phyloP scores from a whole-genome alignment of 208 protist species.

The Novymonas esmeraldas region DNA sequence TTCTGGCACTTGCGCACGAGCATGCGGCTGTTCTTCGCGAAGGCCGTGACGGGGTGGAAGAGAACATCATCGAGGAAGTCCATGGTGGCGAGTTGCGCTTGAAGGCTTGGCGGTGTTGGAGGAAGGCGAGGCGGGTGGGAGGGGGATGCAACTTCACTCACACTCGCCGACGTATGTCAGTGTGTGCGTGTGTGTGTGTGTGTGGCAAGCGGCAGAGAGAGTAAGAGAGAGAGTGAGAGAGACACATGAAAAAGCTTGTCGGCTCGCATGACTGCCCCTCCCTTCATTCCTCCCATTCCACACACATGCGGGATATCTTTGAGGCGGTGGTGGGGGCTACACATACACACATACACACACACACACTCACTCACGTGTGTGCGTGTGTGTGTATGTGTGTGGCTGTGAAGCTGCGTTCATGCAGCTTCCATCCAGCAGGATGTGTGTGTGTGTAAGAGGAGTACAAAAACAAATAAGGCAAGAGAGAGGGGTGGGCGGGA shows the following conservation, averaged over 20 bases:
- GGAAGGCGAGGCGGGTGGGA: neutral
- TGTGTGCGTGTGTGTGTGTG: too few species aligned
- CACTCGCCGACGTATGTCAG: too few species aligned
- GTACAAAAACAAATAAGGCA: slow-evolving; percentile 6
- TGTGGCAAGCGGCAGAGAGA: neutral
- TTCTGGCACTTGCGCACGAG: slow-evolving; percentile 92
- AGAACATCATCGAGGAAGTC: slow-evolving; percentile 86
- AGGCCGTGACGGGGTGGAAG: slow-evolving; percentile 77
- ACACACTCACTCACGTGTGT: neutral
- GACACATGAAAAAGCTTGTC: neutral
- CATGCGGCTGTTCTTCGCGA: slow-evolving; percentile 89
- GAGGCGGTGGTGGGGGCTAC: too few species aligned
- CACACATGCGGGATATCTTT: too few species aligned
- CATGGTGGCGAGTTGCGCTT: slow-evolving; percentile 42
- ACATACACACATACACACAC: too few species aligned
- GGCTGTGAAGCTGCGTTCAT: neutral
- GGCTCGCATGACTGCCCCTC: neutral
- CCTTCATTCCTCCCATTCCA: slow-evolving; percentile 5
- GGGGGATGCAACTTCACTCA: too few species aligned
- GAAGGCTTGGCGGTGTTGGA: neutral
- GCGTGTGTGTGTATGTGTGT: slow-evolving; percentile 9
- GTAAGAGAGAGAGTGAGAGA: neutral
- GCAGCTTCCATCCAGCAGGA: too few species aligned
- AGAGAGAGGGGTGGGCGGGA: neutral
- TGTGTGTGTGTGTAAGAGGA: too few species aligned